Conservation (phyloP, 2,329 filamentous ascomycete genomes). For the Aureobasidium uvarum region DNA sequence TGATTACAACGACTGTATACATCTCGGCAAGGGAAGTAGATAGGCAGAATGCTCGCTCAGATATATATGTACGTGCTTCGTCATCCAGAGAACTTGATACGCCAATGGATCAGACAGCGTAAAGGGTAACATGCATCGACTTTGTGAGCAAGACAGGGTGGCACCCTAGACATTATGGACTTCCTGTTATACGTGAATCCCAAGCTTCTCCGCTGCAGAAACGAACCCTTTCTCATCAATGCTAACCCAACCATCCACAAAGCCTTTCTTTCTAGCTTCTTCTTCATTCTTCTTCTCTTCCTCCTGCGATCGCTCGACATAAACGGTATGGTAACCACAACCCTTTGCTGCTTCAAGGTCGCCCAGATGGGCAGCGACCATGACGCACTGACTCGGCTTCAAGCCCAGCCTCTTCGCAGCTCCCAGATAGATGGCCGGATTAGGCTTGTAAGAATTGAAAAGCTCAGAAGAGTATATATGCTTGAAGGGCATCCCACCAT, state of each 20-base stretch:
- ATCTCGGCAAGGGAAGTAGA: too few species aligned
- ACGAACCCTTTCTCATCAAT: slow-evolving; percentile 53
- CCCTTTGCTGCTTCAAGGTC: slow-evolving; percentile 66
- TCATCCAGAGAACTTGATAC: not conserved
- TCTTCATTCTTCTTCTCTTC: slow-evolving; percentile 59
- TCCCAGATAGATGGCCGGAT: slow-evolving; percentile 65
- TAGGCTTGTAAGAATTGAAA: slow-evolving; percentile 74
- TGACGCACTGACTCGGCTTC: slow-evolving; percentile 61
- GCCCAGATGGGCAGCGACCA: slow-evolving; percentile 73
- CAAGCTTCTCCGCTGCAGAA: slow-evolving; percentile 44
- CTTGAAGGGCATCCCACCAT: slow-evolving; percentile 61
- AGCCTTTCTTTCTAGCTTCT: slow-evolving; percentile 54
- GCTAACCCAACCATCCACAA: slow-evolving; percentile 64
- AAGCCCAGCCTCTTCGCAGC: slow-evolving; percentile 60
- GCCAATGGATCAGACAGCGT: not conserved
- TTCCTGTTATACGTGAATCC: slow-evolving; percentile 27
- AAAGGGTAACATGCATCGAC: not conserved
- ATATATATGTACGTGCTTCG: too few species aligned
- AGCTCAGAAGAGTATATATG: slow-evolving; percentile 65
- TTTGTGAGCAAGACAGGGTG: not conserved
- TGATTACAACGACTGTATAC: too few species aligned
- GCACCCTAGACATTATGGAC: not conserved
- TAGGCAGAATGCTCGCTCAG: fast-evolving
- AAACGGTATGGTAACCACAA: slow-evolving; percentile 67
- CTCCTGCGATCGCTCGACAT: slow-evolving; percentile 67